Evolutionary conservation across 2,329 filamentous ascomycete genomes (phyloP).

Genomic region (Pyricularia sp.): DNA sequence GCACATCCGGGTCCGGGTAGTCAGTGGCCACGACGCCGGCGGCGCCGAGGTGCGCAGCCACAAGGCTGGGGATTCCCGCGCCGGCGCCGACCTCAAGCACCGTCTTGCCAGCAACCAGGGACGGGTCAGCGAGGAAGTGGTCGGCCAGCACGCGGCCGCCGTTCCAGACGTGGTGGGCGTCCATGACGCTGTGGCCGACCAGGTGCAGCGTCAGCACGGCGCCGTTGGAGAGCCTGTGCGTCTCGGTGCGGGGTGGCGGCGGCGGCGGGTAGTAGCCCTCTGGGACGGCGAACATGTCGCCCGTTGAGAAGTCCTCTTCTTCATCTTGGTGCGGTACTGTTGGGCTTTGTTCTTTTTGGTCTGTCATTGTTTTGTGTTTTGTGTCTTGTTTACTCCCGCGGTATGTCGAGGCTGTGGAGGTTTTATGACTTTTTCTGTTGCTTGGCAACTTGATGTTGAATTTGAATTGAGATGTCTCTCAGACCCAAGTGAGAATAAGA

Average conservation of each 20-base stretch:
- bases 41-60: conserved; percentile 66
- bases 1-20: conserved; percentile 77
- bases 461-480: not conserved
- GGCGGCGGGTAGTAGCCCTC: conserved; percentile 71
- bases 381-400: not conserved
- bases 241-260: conserved; percentile 63
- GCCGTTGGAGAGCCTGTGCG: conserved; percentile 60
- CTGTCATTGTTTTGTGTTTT: not conserved
- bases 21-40: conserved; percentile 70
- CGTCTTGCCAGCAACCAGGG: conserved; percentile 54
- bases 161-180: conserved; percentile 90
- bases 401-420: not conserved
- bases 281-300: conserved; percentile 68
- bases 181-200: conserved; percentile 79
- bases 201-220: conserved; percentile 41
- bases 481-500: not conserved
- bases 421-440: not conserved
- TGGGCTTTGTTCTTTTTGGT: not conserved
- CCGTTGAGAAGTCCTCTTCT: conserved; percentile 25
- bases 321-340: conserved; percentile 19
- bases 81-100: conserved; percentile 86
- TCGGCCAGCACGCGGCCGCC: conserved; percentile 68
- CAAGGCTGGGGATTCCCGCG: conserved; percentile 73
- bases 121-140: conserved; percentile 65
- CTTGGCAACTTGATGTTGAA: not conserved